Evolutionary conservation across 2,329 filamentous ascomycete species (phyloP).

Genomic region (Phialophora expanda): DNA sequence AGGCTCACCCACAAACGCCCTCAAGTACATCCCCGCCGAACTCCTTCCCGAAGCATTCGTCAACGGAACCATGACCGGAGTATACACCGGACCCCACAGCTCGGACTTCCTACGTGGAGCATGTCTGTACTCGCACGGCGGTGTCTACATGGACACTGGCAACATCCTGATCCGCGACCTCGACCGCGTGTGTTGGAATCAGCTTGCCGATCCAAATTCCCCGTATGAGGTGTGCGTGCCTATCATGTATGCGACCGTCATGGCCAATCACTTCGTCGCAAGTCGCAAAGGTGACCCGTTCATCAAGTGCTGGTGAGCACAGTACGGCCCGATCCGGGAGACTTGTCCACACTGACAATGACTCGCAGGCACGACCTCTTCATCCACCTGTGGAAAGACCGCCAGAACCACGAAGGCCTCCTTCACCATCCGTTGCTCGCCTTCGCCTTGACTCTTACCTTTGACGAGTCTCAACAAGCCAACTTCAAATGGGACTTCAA

Average conservation of each 20-base stretch:
- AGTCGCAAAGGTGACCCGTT: slow-evolving; percentile 52
- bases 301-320: slow-evolving; percentile 49
- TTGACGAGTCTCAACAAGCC: slow-evolving; percentile 36
- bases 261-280: slow-evolving; percentile 59
- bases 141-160: slow-evolving; percentile 64
- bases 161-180: slow-evolving; percentile 64
- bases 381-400: slow-evolving; percentile 60
- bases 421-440: slow-evolving; percentile 53
- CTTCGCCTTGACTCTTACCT: slow-evolving; percentile 41
- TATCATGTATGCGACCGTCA: slow-evolving; percentile 43
- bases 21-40: slow-evolving; percentile 55
- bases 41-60: slow-evolving; percentile 59
- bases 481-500: slow-evolving; percentile 46
- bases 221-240: slow-evolving; percentile 53
- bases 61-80: slow-evolving; percentile 56
- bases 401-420: slow-evolving; percentile 59
- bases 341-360: neutral
- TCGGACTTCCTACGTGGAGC: slow-evolving; percentile 65
- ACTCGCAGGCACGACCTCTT: slow-evolving; percentile 53
- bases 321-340: no score
- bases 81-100: slow-evolving; percentile 59
- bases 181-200: slow-evolving; percentile 59
- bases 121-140: slow-evolving; percentile 62
- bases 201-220: slow-evolving; percentile 54
- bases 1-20: slow-evolving; percentile 55